These are phyloP conservation scores for Lumnitzera racemosa DNA, from an alignment of 345 rosid species.

Conservation along the genomic window DNA sequence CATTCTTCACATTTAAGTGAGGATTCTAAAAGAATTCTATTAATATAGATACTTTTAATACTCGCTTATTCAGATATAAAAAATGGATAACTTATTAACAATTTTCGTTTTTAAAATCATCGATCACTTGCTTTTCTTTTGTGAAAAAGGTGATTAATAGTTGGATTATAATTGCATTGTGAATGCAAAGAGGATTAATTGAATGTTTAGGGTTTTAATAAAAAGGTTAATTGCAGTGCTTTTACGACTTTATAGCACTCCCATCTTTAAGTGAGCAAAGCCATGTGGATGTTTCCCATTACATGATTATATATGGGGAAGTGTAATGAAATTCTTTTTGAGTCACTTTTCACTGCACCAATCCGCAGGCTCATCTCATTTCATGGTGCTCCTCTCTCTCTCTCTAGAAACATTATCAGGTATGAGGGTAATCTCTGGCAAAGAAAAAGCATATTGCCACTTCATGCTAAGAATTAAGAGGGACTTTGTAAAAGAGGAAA, in stretches of 20 bases:
- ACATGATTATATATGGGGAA: slow-evolving; percentile 19
- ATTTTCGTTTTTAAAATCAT: not conserved
- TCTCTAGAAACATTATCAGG: too few species aligned
- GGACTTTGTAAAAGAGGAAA: too few species aligned
- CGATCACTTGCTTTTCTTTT: not conserved
- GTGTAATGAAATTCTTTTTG: slow-evolving; percentile 11
- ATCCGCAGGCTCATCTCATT: slow-evolving; percentile 19
- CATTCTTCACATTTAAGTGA: too few species aligned
- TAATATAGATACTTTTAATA: too few species aligned
- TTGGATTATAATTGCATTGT: slow-evolving; percentile 14
- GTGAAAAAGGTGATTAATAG: slow-evolving; percentile 11
- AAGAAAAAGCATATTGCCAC: too few species aligned
- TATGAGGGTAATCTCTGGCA: too few species aligned
- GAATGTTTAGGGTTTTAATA: not conserved
- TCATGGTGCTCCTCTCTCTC: too few species aligned
- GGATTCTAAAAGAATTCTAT: too few species aligned
- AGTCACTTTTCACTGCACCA: slow-evolving; percentile 24
- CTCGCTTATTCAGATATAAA: too few species aligned
- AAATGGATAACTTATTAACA: too few species aligned
- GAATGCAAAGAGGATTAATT: slow-evolving; percentile 4
- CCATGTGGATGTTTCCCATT: slow-evolving; percentile 5
- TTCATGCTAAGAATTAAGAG: too few species aligned
- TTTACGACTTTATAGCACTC: not conserved
- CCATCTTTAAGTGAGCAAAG: slow-evolving; percentile 27
- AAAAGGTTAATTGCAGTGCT: not conserved